Evolutionary conservation across 805 yeast genomes (phyloP).

Genomic region (Wickerhamiella allomyrinae): DNA sequence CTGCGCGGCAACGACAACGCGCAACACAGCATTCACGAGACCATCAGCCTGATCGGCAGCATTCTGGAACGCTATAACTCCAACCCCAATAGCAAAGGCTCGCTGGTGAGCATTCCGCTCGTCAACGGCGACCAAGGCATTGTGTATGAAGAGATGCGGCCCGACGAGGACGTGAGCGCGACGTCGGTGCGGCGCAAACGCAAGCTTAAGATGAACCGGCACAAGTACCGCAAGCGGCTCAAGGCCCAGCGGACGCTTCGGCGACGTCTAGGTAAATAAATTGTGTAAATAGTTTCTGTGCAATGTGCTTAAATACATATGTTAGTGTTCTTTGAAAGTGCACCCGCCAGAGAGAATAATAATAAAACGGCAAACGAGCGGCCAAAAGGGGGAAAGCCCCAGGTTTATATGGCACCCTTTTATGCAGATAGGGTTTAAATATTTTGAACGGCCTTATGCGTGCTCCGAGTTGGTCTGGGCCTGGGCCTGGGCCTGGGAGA

Average conservation of each 20-base stretch:
- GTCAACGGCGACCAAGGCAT: background rate
- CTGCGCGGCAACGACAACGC: background rate
- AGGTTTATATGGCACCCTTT: too few species aligned
- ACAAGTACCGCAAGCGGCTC: conserved; percentile 93
- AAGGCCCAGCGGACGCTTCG: conserved; percentile 56
- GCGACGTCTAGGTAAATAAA: conserved; percentile 19
- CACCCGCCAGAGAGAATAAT: too few species aligned
- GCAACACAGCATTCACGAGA: conserved; percentile 5
- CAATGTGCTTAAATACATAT: too few species aligned
- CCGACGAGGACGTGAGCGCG: conserved; percentile 15
- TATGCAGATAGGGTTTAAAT: too few species aligned
- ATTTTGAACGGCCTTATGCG: too few species aligned
- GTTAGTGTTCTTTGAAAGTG: too few species aligned
- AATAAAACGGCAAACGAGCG: too few species aligned
- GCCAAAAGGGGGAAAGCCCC: too few species aligned
- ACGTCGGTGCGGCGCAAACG: conserved; percentile 38
- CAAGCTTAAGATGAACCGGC: conserved; percentile 93
- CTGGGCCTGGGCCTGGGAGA: too few species aligned
- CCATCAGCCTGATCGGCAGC: conserved; percentile 7
- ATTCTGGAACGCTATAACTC: conserved; percentile 1
- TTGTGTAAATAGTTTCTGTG: background rate
- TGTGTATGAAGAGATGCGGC: conserved; percentile 1
- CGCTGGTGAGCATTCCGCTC: background rate
- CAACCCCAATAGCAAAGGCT: background rate
- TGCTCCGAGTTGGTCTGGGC: too few species aligned